These are phyloP conservation scores for Colletotrichum costaricense DNA, from an alignment of 2,329 filamentous ascomycete species.

Conservation along the genomic window DNA sequence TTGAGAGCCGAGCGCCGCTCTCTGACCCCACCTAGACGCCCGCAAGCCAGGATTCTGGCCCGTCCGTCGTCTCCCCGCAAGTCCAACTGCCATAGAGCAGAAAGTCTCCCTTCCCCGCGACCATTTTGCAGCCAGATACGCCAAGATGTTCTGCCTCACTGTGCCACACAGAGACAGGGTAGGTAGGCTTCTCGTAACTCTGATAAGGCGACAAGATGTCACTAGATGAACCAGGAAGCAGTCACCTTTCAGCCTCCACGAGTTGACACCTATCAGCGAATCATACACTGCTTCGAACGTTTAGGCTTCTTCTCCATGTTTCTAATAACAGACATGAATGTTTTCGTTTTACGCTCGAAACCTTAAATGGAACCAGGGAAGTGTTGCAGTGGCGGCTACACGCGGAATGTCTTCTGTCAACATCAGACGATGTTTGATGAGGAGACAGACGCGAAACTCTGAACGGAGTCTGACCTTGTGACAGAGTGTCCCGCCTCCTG, in stretches of 20 bases:
- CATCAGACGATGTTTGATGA: constrained; percentile 36
- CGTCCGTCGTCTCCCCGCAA: constrained; percentile 13
- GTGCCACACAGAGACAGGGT: not conserved
- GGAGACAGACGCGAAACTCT: constrained; percentile 32
- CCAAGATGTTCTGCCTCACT: not conserved
- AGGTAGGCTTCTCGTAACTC: not conserved
- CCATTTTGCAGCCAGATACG: not conserved
- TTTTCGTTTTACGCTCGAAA: not conserved
- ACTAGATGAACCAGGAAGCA: not conserved
- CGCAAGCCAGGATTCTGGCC: constrained; percentile 13
- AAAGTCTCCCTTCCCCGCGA: constrained; percentile 1
- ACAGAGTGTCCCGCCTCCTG: constrained; percentile 20
- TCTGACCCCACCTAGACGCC: constrained; percentile 21
- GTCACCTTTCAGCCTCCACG: not conserved
- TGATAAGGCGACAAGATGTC: too few species aligned
- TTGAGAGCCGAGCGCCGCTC: not conserved
- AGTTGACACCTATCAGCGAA: not conserved
- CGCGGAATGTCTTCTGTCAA: not conserved
- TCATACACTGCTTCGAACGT: not conserved
- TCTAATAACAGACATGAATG: constrained; percentile 24
- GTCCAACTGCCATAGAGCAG: constrained; percentile 10
- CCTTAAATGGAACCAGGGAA: constrained; percentile 11
- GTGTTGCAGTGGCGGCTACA: constrained; percentile 20
- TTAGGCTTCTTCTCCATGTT: constrained; percentile 16
- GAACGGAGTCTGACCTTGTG: constrained; percentile 17